Conservation (phyloP, 2,329 filamentous ascomycete genomes). For the Monilinia aucupariae region DNA sequence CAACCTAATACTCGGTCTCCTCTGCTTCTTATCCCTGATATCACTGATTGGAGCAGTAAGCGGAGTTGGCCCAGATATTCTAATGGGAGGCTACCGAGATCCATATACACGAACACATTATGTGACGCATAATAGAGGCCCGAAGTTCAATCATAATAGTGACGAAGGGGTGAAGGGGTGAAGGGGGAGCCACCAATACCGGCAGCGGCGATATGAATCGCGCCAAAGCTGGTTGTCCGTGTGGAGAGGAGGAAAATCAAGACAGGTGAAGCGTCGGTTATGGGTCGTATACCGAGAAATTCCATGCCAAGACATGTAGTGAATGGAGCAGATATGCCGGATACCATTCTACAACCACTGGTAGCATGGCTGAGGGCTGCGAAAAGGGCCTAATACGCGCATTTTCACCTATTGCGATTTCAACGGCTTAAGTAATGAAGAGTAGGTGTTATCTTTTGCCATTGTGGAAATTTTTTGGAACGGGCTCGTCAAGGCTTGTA, state of each 20-base stretch:
- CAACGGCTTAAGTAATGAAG: not conserved
- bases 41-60: not conserved
- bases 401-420: not conserved
- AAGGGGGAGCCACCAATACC: slow-evolving; percentile 6
- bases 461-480: not conserved
- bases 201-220: not conserved
- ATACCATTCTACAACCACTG: not conserved
- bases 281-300: not conserved
- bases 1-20: not conserved
- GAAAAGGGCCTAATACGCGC: too few relatives aligned
- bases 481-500: not conserved
- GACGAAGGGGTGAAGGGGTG: not conserved
- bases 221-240: not conserved
- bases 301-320: not conserved
- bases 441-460: not conserved
- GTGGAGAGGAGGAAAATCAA: not conserved
- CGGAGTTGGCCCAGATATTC: not conserved
- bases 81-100: not conserved
- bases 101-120: slow-evolving; percentile 1
- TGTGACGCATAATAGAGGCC: slow-evolving; percentile 1
- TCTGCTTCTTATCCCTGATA: slow-evolving; percentile 3
- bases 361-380: too few relatives aligned
- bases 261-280: not conserved
- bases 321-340: not conserved
- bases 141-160: slow-evolving; percentile 7